These are phyloP conservation scores for Dysphania ambrosioides DNA, from an alignment of 148 eudicot genomes.

Conservation along the genomic window DNA sequence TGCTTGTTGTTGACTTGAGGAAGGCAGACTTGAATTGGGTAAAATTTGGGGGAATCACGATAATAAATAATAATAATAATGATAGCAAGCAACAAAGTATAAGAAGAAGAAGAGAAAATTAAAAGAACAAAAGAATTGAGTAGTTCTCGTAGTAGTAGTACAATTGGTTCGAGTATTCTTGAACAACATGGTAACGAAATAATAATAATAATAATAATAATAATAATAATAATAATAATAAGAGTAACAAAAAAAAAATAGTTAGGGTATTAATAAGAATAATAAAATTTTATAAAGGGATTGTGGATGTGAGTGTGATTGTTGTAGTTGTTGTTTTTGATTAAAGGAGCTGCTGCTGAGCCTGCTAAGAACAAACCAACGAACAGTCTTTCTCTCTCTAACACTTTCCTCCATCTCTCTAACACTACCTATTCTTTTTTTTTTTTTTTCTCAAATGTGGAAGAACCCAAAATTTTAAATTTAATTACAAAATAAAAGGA, in stretches of 20 bases:
- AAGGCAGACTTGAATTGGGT: background rate
- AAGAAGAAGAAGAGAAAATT: slow-evolving; percentile 5
- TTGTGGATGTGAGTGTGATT: too few species aligned
- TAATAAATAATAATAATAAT: slow-evolving; percentile 24
- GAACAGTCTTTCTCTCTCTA: slow-evolving; percentile 31
- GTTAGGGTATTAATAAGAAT: background rate
- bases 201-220: background rate
- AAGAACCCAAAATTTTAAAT: too few species aligned
- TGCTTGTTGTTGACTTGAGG: too few species aligned
- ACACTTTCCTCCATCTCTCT: slow-evolving; percentile 11
- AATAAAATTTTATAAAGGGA: slow-evolving; percentile 20
- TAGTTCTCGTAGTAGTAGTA: too few species aligned
- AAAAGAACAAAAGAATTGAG: slow-evolving; percentile 4
- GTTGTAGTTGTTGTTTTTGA: slow-evolving; percentile 20
- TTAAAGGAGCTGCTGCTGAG: slow-evolving; percentile 21
- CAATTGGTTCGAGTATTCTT: too few species aligned
- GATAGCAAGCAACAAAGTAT: slow-evolving; percentile 14
- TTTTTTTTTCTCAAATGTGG: too few species aligned
- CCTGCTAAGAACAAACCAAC: slow-evolving; percentile 28
- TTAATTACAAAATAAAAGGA: too few species aligned
- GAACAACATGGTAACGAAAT: too few species aligned
- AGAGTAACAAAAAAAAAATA: slow-evolving; percentile 6
- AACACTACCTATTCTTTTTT: background rate
- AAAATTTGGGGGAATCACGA: slow-evolving; percentile 17
- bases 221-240: background rate